These are phyloP conservation scores for Vanderwaltozyma tropicalis DNA, from an alignment of 805 yeast species.

Conservation along the genomic window DNA sequence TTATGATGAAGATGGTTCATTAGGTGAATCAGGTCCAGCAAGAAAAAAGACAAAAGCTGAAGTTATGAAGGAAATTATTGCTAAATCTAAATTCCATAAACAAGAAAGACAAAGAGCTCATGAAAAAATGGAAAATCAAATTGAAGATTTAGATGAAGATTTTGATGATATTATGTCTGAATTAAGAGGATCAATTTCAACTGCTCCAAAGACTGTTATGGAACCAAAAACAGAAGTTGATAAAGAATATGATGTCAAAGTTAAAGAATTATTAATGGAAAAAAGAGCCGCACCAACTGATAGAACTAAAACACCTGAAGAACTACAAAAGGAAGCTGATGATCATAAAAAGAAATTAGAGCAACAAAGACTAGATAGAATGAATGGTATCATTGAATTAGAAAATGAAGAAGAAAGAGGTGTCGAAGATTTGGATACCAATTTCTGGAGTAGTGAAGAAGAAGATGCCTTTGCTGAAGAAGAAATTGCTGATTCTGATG, in stretches of 20 bases:
- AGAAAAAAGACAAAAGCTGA: slow-evolving; percentile 71
- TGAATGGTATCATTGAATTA: slow-evolving; percentile 53
- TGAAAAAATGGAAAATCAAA: slow-evolving; percentile 47
- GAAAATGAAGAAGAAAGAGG: slow-evolving; percentile 35
- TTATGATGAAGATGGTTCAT: slow-evolving; percentile 33
- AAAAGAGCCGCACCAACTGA: slow-evolving; percentile 74
- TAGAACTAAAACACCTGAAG: slow-evolving; percentile 71
- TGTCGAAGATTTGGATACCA: slow-evolving; percentile 62
- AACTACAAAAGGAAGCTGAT: slow-evolving; percentile 46
- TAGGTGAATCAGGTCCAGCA: slow-evolving; percentile 32
- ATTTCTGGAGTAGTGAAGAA: slow-evolving; percentile 53
- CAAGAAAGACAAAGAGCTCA: slow-evolving; percentile 64
- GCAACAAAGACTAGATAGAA: slow-evolving; percentile 57
- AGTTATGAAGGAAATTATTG: slow-evolving; percentile 77
- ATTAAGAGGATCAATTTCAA: slow-evolving; percentile 16
- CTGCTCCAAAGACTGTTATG: slow-evolving; percentile 11
- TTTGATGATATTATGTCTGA: slow-evolving; percentile 61
- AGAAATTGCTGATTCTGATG: slow-evolving; percentile 33
- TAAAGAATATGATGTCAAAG: slow-evolving; percentile 52
- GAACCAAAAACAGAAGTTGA: slow-evolving; percentile 27
- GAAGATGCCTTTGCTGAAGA: slow-evolving; percentile 31
- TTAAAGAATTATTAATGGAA: slow-evolving; percentile 56
- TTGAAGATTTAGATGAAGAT: slow-evolving; percentile 60
- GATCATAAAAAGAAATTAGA: slow-evolving; percentile 55
- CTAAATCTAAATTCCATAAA: slow-evolving; percentile 69